Evolutionary conservation across 352 stramenopile species (phyloP).

Genomic region (Pythium aquatile): DNA sequence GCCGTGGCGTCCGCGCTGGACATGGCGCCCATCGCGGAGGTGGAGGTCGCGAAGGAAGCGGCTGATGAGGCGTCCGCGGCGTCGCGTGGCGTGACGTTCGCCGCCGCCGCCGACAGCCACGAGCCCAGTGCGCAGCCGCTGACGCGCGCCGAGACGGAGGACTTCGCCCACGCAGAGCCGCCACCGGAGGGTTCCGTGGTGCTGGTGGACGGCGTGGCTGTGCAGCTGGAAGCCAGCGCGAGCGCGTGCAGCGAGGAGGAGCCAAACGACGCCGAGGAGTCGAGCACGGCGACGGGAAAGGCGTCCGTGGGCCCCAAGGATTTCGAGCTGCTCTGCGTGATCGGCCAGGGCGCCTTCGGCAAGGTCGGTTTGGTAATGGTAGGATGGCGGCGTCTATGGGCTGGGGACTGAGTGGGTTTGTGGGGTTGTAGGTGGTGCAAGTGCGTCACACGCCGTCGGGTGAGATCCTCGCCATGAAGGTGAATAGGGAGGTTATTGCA

Average conservation of each 20-base stretch:
- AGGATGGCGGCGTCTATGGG: background rate
- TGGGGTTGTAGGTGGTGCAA: conserved; percentile 62
- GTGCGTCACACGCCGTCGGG: conserved; percentile 69
- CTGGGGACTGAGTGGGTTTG: background rate
- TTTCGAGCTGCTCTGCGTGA: conserved; percentile 82
- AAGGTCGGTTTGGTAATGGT: conserved; percentile 36
- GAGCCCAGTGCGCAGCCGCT: conserved; percentile 29
- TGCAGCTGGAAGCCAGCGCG: conserved; percentile 12
- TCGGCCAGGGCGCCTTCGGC: conserved; percentile 81
- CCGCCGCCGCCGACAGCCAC: background rate
- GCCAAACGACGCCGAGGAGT: conserved; percentile 5
- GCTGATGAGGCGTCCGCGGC: conserved; percentile 14
- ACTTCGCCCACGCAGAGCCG: conserved; percentile 55
- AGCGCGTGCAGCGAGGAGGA: conserved; percentile 8
- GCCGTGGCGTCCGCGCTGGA: conserved; percentile 3
- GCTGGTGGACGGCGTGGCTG: conserved; percentile 10
- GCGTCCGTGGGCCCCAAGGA: conserved; percentile 58
- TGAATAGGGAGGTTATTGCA: conserved; percentile 11
- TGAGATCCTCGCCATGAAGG: conserved; percentile 86
- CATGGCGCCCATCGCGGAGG: conserved; percentile 25
- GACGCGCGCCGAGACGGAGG: conserved; percentile 55
- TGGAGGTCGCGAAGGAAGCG: conserved; percentile 1
- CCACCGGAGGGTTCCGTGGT: conserved; percentile 28
- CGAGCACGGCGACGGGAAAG: conserved; percentile 12
- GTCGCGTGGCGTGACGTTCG: background rate